Conservation (phyloP, 495 filamentous ascomycete species). For the Hypoxylon lienhwacheense region DNA sequence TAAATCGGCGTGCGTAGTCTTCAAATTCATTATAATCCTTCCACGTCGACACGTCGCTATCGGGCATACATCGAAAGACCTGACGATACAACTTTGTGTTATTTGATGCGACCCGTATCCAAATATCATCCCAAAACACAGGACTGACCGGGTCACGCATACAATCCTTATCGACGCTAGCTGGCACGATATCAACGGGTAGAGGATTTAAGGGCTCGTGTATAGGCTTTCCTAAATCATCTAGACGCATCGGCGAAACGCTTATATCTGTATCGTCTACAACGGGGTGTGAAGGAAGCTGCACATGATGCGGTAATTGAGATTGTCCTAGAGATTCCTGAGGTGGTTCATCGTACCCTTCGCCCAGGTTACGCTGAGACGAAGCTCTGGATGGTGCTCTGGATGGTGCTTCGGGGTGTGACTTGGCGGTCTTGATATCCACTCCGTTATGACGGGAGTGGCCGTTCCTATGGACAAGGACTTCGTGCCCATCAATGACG, state of each 20-base stretch:
- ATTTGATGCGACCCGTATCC: slow-evolving; percentile 86
- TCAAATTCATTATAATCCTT: slow-evolving; percentile 88
- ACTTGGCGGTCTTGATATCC: slow-evolving; percentile 8
- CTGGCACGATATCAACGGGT: slow-evolving; percentile 65
- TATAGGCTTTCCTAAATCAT: slow-evolving; percentile 41
- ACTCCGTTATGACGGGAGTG: slow-evolving; percentile 23
- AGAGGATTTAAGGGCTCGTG: slow-evolving; percentile 55
- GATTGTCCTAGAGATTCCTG: slow-evolving; percentile 11
- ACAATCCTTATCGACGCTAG: slow-evolving; percentile 56
- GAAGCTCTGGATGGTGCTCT: slow-evolving; percentile 25
- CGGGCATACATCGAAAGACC: slow-evolving; percentile 96
- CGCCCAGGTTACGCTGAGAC: slow-evolving; percentile 12
- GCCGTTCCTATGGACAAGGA: slow-evolving; percentile 53
- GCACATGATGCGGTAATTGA: slow-evolving; percentile 59
- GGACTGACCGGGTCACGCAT: slow-evolving; percentile 80
- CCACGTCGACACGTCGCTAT: slow-evolving; percentile 92
- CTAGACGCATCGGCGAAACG: slow-evolving; percentile 58
- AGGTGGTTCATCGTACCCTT: slow-evolving; percentile 31
- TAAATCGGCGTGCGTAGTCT: slow-evolving; percentile 77
- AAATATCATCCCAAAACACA: slow-evolving; percentile 81
- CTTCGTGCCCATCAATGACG: slow-evolving; percentile 63
- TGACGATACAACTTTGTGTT: slow-evolving; percentile 91
- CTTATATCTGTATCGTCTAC: slow-evolving; percentile 81
- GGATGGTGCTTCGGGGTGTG: slow-evolving; percentile 9
- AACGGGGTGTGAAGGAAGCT: slow-evolving; percentile 65